phyloP scores from a whole-genome alignment of 2,329 filamentous ascomycete genomes.

The Orbilia javanica region DNA sequence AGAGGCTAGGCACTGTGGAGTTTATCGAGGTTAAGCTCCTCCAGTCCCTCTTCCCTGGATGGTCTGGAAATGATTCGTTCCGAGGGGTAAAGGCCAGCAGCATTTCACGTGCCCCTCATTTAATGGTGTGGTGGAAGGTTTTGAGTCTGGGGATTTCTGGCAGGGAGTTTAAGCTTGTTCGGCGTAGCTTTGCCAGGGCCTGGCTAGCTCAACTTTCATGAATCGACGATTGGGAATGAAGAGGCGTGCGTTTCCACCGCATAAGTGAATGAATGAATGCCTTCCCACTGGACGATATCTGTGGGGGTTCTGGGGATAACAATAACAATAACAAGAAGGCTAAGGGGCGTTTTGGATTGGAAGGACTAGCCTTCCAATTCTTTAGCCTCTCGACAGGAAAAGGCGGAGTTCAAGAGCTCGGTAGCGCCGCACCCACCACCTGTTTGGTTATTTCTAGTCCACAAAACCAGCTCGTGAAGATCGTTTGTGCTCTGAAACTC shows the following conservation, averaged over 20 bases:
- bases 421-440: constrained; percentile 35
- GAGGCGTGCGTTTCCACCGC: constrained; percentile 38
- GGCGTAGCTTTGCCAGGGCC: constrained; percentile 27
- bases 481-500: constrained; percentile 42
- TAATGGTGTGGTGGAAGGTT: constrained; percentile 34
- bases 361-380: constrained; percentile 13
- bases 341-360: constrained; percentile 30
- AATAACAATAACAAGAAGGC: constrained; percentile 22
- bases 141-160: constrained; percentile 52
- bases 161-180: constrained; percentile 52
- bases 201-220: constrained; percentile 18
- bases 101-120: constrained; percentile 58
- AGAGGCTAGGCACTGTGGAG: constrained; percentile 36
- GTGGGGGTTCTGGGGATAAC: constrained; percentile 36
- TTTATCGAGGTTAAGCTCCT: constrained; percentile 56
- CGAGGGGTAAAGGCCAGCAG: constrained; percentile 45
- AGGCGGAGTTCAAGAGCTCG: constrained; percentile 59
- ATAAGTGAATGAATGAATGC: constrained; percentile 33
- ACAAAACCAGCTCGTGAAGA: constrained; percentile 39
- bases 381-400: constrained; percentile 24
- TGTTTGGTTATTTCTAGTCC: constrained; percentile 41
- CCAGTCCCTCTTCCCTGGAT: constrained; percentile 42
- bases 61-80: constrained; percentile 54
- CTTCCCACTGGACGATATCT: constrained; percentile 21
- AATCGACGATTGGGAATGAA: constrained; percentile 48